phyloP scores from a whole-genome alignment of 176 grass and related monocot genomes.

The Oryza punctata region DNA sequence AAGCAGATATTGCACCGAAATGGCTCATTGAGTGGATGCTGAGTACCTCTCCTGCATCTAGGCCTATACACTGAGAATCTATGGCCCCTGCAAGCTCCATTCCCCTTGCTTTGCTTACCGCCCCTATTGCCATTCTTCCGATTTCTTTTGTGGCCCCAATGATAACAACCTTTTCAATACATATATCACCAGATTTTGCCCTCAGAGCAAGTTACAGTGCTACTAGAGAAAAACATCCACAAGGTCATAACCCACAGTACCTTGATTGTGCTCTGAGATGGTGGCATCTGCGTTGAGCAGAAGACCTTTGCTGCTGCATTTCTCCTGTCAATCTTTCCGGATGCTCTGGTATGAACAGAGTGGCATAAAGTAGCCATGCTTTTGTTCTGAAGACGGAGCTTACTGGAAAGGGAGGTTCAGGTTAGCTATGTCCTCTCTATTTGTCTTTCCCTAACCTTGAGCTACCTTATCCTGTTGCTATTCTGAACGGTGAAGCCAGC shows the following conservation, averaged over 20 bases:
- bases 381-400: neutral
- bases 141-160: conserved; percentile 73
- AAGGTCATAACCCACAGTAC: conserved; percentile 13
- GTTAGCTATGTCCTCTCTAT: conserved; percentile 10
- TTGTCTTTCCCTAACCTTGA: neutral
- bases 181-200: neutral
- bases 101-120: conserved; percentile 72
- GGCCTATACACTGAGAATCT: conserved; percentile 57
- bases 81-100: conserved; percentile 80
- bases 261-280: conserved; percentile 72
- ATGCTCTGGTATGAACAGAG: conserved; percentile 27
- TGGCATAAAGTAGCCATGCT: conserved; percentile 49
- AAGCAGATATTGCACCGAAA: neutral
- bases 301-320: conserved; percentile 34
- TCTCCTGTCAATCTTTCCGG: conserved; percentile 2
- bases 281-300: conserved; percentile 57
- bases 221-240: neutral
- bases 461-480: conserved; percentile 38
- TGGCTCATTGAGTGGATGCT: neutral
- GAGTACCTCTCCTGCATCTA: conserved; percentile 75
- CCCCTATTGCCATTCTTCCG: conserved; percentile 60
- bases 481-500: neutral
- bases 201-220: conserved; percentile 1
- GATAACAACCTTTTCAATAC: conserved; percentile 62
- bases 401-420: conserved; percentile 14